Evolutionary conservation across 2,329 filamentous ascomycete species (phyloP).

Genomic region (Colletotrichum camelliae): DNA sequence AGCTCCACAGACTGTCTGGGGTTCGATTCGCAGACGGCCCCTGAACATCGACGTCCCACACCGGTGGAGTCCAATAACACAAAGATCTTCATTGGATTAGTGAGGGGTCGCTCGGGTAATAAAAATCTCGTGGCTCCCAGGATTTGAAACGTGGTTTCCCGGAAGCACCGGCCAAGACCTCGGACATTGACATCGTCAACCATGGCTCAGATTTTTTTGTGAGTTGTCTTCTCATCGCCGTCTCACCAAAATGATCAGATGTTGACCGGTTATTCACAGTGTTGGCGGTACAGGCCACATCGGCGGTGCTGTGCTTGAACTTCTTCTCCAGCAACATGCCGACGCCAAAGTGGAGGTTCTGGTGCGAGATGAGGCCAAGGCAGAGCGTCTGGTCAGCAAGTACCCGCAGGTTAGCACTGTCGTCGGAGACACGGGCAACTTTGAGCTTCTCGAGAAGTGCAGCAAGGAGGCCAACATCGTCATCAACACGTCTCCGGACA

Average conservation of each 20-base stretch:
- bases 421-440: background rate
- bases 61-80: background rate
- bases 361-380: background rate
- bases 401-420: background rate
- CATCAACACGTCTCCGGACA: background rate
- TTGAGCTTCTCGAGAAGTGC: background rate
- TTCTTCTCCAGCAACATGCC: background rate
- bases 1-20: background rate
- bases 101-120: background rate
- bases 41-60: background rate
- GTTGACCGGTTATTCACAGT: background rate
- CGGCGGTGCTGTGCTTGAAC: background rate
- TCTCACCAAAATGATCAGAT: no score
- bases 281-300: conserved; percentile 3
- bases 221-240: background rate
- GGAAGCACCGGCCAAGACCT: background rate
- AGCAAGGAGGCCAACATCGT: background rate
- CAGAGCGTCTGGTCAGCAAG: background rate
- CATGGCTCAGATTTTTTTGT: conserved; percentile 9
- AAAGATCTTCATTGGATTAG: background rate
- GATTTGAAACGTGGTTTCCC: background rate
- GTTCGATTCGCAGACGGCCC: background rate
- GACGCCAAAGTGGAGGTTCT: background rate
- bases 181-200: background rate
- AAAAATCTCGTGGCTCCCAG: background rate